Evolutionary conservation across 257 asterid genomes (phyloP).

Genomic region (Przewalskia tangutica): DNA sequence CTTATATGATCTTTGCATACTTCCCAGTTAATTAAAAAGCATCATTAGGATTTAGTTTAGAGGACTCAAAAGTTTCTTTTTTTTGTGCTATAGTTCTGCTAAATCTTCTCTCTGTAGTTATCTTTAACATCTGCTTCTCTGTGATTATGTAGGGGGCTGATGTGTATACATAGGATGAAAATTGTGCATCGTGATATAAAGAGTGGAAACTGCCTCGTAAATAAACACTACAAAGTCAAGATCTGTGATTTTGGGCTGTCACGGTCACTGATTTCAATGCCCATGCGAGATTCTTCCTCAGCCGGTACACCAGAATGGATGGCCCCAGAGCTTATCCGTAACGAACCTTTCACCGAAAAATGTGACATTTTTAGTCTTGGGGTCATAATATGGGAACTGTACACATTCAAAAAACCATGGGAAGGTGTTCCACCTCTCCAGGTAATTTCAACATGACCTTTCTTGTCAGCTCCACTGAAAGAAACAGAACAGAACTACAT

Average conservation of each 20-base stretch:
- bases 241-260: constrained; percentile 93
- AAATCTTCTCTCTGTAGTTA: neutral
- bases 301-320: constrained; percentile 96
- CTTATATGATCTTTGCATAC: neutral
- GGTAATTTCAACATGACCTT: constrained; percentile 21
- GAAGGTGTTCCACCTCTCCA: constrained; percentile 69
- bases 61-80: neutral
- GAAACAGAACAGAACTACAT: neutral
- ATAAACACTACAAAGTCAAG: constrained; percentile 79
- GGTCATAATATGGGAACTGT: constrained; percentile 83
- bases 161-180: constrained; percentile 82
- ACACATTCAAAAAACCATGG: constrained; percentile 82
- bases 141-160: constrained; percentile 50
- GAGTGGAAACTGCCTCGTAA: constrained; percentile 91
- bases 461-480: neutral
- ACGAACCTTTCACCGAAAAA: constrained; percentile 83
- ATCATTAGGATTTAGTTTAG: neutral
- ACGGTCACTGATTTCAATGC: constrained; percentile 38
- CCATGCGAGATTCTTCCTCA: constrained; percentile 53
- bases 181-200: constrained; percentile 82
- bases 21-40: neutral
- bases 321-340: too few relatives aligned
- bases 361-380: constrained; percentile 88
- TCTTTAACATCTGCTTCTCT: neutral
- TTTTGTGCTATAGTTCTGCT: neutral